Evolutionary conservation across 345 rosid species (phyloP), one percentile per base, ranked within the genome.

Genomic region (Aquilaria sinensis): DNA sequence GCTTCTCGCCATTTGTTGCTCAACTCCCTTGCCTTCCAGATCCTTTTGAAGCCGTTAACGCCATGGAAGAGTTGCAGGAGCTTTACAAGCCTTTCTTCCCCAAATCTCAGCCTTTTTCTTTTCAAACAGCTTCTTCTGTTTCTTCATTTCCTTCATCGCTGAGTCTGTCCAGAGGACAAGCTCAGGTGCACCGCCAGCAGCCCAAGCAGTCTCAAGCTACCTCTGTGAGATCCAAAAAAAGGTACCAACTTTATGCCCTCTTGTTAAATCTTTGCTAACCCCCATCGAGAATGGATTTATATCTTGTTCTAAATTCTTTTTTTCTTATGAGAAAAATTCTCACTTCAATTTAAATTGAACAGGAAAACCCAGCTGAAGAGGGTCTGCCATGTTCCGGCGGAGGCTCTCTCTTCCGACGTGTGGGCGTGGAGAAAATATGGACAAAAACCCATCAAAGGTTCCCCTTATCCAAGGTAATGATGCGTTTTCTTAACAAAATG

Each of bases 351-450:
- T 9, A 69, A 13, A 10, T 41, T 48, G 6, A 60, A 31, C 87
- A 94, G 99, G 70, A 94, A 94, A 87, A 86, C 80, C 75, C 97
- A 83, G 66, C 76, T 78, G 59, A 90, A 94, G 80, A 88, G 75
- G 78, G 87, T 91, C 51, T 86, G 96, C 67, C 93, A 94, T 56
- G 97, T 94, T 30, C 93, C 96, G 56, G 96, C 90, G 29, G 99
- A 89, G 51, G 81, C 82, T 59, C 78, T 94, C 15, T 83, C 92
- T 76, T 82, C 96, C 30, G 99, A 91, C 66, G 84, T 89, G 53
- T 94, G 99, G 99, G 96, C 99, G 33, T 94, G 99, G 97, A 81
- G 97, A 33, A 95, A 95, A 79, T 95, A 95, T 67, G 99, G 99
- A 50, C 99, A 94, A 55, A 94, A 94, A 77, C 99, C 99, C 76